phyloP scores from a whole-genome alignment of 352 stramenopile genomes.

The Phytophthora meadii region DNA sequence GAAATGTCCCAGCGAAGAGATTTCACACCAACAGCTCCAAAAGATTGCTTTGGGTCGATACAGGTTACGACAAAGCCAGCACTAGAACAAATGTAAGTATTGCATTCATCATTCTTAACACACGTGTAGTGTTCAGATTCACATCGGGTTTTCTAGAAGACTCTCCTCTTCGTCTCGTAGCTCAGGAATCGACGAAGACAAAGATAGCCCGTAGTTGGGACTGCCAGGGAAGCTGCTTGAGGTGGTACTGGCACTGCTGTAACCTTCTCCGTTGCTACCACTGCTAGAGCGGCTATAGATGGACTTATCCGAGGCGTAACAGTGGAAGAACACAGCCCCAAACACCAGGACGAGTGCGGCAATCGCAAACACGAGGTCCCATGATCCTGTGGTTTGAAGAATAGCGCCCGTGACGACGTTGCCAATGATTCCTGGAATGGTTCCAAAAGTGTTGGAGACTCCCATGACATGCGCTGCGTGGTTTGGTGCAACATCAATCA shows the following conservation, averaged over 20 bases:
- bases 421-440: conserved; percentile 83
- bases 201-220: conserved; percentile 36
- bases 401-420: conserved; percentile 89
- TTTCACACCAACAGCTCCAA: conserved; percentile 52
- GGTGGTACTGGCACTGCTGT: conserved; percentile 37
- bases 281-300: conserved; percentile 51
- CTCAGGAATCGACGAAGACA: conserved; percentile 37
- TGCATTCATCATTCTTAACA: neutral
- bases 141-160: conserved; percentile 54
- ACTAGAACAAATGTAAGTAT: conserved; percentile 17
- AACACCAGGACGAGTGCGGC: conserved; percentile 74
- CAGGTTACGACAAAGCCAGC: conserved; percentile 42
- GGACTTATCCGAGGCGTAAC: conserved; percentile 75
- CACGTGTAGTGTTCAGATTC: conserved; percentile 3
- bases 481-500: conserved; percentile 87
- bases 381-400: conserved; percentile 68
- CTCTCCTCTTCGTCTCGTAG: conserved; percentile 62
- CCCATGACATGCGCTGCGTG: conserved; percentile 89
- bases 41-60: conserved; percentile 77
- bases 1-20: conserved; percentile 57
- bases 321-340: conserved; percentile 79
- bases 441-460: conserved; percentile 88
- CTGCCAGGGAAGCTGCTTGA: conserved; percentile 43
- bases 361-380: conserved; percentile 88
- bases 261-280: conserved; percentile 24